Evolutionary conservation across 2,329 filamentous ascomycete species (phyloP).

Genomic region (Sporothrix luriei): DNA sequence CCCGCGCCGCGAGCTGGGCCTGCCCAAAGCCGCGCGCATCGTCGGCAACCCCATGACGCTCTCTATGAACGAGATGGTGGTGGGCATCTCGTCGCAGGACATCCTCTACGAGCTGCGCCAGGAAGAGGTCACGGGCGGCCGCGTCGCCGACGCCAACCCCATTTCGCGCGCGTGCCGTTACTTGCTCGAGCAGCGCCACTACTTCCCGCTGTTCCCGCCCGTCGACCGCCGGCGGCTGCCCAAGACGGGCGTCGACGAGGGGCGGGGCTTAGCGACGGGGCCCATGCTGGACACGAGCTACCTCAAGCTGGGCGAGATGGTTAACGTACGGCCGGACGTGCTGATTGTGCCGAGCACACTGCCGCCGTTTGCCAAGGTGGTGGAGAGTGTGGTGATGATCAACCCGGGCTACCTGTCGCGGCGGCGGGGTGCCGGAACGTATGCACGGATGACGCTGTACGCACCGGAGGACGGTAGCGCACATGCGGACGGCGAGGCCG

Average conservation of each 20-base stretch:
- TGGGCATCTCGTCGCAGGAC: slow-evolving; percentile 84
- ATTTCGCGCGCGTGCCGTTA: slow-evolving; percentile 73
- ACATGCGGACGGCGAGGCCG: slow-evolving; percentile 58
- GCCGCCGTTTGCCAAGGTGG: slow-evolving; percentile 86
- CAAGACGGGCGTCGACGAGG: slow-evolving; percentile 63
- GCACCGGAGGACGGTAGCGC: slow-evolving; percentile 60
- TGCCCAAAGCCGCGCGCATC: slow-evolving; percentile 74
- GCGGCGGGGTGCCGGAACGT: slow-evolving; percentile 80
- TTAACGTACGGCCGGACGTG: slow-evolving; percentile 81
- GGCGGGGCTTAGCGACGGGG: slow-evolving; percentile 66
- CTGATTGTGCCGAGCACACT: slow-evolving; percentile 80
- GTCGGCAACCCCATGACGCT: slow-evolving; percentile 91
- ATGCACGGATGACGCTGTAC: slow-evolving; percentile 75
- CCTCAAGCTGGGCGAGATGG: slow-evolving; percentile 86
- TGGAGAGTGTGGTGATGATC: slow-evolving; percentile 85
- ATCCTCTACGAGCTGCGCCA: slow-evolving; percentile 77
- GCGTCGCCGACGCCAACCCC: slow-evolving; percentile 57
- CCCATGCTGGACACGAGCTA: slow-evolving; percentile 82
- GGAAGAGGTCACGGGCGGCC: slow-evolving; percentile 68
- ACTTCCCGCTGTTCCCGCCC: slow-evolving; percentile 86
- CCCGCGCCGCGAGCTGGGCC: slow-evolving; percentile 68
- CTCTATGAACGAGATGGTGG: slow-evolving; percentile 80
- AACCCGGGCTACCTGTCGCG: slow-evolving; percentile 90
- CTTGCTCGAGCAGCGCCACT: slow-evolving; percentile 86
- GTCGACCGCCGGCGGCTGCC: slow-evolving; percentile 68